A percentile compares a stretch with the other conserved stretches of the same genome.
These are phyloP conservation scores for Cercospora sp. DNA, from an alignment of 2,329 filamentous ascomycete genomes.

Conservation along the genomic window DNA sequence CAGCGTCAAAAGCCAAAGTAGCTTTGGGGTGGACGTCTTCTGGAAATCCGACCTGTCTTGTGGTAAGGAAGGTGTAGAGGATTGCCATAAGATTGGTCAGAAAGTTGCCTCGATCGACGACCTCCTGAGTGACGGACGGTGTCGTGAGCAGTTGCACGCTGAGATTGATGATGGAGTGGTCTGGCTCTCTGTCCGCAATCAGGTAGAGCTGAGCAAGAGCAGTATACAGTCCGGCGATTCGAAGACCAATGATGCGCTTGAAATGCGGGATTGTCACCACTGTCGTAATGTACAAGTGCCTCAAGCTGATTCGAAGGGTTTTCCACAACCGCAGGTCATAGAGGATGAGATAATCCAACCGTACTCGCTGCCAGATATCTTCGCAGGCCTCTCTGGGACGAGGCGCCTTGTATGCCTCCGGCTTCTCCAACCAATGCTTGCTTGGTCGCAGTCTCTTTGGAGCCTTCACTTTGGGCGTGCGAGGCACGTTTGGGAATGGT, in stretches of 20 bases:
- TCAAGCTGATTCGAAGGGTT: slow-evolving; percentile 82
- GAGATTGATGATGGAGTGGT: slow-evolving; percentile 97
- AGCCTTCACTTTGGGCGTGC: slow-evolving; percentile 64
- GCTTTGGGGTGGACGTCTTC: slow-evolving; percentile 84
- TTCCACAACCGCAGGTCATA: slow-evolving; percentile 98
- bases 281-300: slow-evolving; percentile 92
- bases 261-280: slow-evolving; percentile 95
- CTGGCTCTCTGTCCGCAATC: slow-evolving; percentile 91
- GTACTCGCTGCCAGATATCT: slow-evolving; percentile 83
- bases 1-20: slow-evolving; percentile 87
- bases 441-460: slow-evolving; percentile 62
- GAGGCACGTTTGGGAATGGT: slow-evolving; percentile 65
- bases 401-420: slow-evolving; percentile 59
- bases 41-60: slow-evolving; percentile 90
- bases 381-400: slow-evolving; percentile 66
- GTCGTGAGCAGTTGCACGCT: slow-evolving; percentile 96
- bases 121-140: slow-evolving; percentile 92
- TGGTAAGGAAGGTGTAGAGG: slow-evolving; percentile 94
- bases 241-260: slow-evolving; percentile 86
- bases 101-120: slow-evolving; percentile 93
- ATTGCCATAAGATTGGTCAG: slow-evolving; percentile 94
- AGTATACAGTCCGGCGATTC: slow-evolving; percentile 95
- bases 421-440: slow-evolving; percentile 83
- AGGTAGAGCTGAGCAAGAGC: slow-evolving; percentile 90
- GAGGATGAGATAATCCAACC: slow-evolving; percentile 89